Conservation (phyloP, 2,329 filamentous ascomycete genomes). For the Beauveria caledonica region DNA sequence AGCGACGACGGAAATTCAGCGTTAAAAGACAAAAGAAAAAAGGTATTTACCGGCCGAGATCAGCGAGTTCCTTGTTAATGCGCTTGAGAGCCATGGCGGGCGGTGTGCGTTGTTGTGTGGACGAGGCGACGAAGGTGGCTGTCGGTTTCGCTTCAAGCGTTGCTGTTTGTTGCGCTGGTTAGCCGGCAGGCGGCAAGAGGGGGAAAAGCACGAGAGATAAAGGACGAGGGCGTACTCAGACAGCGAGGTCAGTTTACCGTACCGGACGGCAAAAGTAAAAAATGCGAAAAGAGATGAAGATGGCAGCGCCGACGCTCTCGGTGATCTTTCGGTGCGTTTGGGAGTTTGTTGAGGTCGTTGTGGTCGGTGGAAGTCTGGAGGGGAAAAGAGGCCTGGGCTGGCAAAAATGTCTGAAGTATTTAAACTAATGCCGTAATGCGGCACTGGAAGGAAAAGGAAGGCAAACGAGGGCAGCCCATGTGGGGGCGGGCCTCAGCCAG, state of each 20-base stretch:
- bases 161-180: slow-evolving; percentile 8
- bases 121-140: background rate
- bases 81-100: slow-evolving; percentile 77
- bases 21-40: slow-evolving; percentile 10
- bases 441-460: slow-evolving; percentile 6
- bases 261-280: background rate
- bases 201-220: background rate
- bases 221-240: background rate
- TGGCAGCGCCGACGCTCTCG: background rate
- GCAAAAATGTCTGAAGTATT: background rate
- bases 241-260: background rate
- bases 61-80: slow-evolving; percentile 90
- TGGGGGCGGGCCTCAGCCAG: background rate
- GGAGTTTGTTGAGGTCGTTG: background rate
- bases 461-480: background rate
- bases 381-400: background rate
- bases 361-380: background rate
- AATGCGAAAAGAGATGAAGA: background rate
- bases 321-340: slow-evolving; percentile 5
- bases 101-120: slow-evolving; percentile 15
- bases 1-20: slow-evolving; percentile 14
- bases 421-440: background rate
- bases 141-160: slow-evolving; percentile 3
- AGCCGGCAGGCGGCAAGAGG: background rate
- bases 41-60: slow-evolving; percentile 73